These are phyloP conservation scores for Austroboletus novae-zelandiae DNA, from an alignment of 1,284 basidiomycete genomes.

Conservation along the genomic window DNA sequence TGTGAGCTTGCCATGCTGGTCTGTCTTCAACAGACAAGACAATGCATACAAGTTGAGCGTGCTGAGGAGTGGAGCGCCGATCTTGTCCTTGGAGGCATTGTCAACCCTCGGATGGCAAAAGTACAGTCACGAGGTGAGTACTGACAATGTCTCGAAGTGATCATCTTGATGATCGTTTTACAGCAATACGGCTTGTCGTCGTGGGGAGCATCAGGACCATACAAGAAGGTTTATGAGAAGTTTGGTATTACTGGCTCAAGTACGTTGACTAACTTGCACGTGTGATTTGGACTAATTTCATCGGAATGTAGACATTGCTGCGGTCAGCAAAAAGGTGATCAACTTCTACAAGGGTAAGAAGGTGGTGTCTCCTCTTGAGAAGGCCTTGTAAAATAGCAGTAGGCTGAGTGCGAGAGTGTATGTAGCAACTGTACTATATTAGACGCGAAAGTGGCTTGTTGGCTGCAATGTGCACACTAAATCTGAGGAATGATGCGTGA, in stretches of 20 bases:
- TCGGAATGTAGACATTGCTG: slow-evolving; percentile 62
- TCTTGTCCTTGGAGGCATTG: slow-evolving; percentile 87
- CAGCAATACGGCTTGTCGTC: slow-evolving; percentile 74
- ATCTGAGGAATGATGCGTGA: slow-evolving; percentile 2
- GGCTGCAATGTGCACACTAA: background rate
- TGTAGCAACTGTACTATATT: slow-evolving; percentile 7
- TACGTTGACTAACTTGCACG: slow-evolving; percentile 35
- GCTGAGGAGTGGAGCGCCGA: slow-evolving; percentile 84
- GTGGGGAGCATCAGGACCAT: slow-evolving; percentile 91
- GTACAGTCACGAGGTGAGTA: slow-evolving; percentile 75
- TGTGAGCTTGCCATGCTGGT: slow-evolving; percentile 88
- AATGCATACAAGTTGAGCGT: slow-evolving; percentile 82
- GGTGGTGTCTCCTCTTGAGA: slow-evolving; percentile 78
- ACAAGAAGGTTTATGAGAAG: slow-evolving; percentile 86
- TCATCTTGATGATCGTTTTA: slow-evolving; percentile 7
- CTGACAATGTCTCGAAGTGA: background rate
- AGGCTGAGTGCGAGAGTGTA: slow-evolving; percentile 9
- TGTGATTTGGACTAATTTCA: slow-evolving; percentile 7
- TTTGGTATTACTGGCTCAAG: slow-evolving; percentile 83
- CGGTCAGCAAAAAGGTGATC: slow-evolving; percentile 81
- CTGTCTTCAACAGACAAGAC: slow-evolving; percentile 85
- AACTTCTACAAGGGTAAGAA: slow-evolving; percentile 81
- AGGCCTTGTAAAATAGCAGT: slow-evolving; percentile 49
- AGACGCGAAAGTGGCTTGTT: too few relatives aligned
- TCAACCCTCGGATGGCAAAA: slow-evolving; percentile 81